Base-by-base conservation (phyloP, 1,284 basidiomycete species). In the Coniophora puteana region DNA sequence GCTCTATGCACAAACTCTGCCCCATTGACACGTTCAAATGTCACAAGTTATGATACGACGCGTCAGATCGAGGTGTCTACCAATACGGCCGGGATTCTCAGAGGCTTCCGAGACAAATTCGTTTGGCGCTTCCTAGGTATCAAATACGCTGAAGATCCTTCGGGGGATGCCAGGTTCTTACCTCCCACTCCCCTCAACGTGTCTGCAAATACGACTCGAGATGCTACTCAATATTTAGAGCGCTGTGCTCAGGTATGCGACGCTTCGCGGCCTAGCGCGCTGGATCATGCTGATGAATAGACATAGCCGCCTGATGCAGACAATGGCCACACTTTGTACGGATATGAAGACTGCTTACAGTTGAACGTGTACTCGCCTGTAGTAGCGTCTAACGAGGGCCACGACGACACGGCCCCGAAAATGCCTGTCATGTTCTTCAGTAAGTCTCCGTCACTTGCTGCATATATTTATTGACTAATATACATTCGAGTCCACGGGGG, bases 361-460 rank as follows among this genome's bases (percentile, higher is more conserved):
- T 32, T 53, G 38, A 51, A 52, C 27, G 32, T 54, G 8, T 52
- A 44, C 26, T 47, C 43, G 14, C 51, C 49, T 13, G 22, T 43
- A 10, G 33, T 35, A 18, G 21, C 16, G 7, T 36, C 12, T 20
- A 5, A 14, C 16, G 32, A 28, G 6, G 22, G 34, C 12, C 25
- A 12, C 12, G 4, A 6, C 17, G 34, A 22, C 13, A 14, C 10
- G 1, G 30, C 14, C 4, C 39, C 25, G 4, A 54, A 32, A 26
- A 40, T 43, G 12, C 51, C 38, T 11, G 51, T 52, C 3, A 54
- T 52, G 45, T 52, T 54, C 33, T 51, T 41, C 23, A 39, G 49
- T 53, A 27, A 26, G 49, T 29, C 20, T 23, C 4, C 30, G 27
- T 17, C 4, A 1, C 14, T 12, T 13, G 16, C 8, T 11, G 17